Percentiles rank a stretch among this genome's conserved stretches.
Conservation (phyloP, 768 basidiomycete species). For the Suillus placidus region DNA sequence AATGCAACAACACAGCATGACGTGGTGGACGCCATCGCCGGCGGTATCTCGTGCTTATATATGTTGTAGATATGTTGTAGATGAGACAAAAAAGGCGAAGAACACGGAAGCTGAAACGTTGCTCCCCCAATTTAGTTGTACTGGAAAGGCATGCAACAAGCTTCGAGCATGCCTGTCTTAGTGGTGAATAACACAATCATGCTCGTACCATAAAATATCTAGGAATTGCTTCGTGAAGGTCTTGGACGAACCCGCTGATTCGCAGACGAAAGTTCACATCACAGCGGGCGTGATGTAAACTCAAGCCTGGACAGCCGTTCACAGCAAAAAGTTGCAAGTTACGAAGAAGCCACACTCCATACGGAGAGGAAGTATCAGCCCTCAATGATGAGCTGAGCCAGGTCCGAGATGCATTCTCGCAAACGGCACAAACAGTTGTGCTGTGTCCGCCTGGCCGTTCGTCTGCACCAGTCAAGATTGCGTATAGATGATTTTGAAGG, state of each 20-base stretch:
- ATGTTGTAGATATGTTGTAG: background rate
- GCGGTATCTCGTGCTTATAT: no score
- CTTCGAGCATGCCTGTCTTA: background rate
- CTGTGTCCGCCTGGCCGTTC: background rate
- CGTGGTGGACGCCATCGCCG: no score
- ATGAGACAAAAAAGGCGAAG: background rate
- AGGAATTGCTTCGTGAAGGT: conserved; percentile 16
- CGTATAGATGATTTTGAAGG: conserved; percentile 28
- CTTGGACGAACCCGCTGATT: conserved; percentile 4
- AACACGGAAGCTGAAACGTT: background rate
- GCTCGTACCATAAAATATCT: conserved; percentile 21
- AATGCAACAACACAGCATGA: no score
- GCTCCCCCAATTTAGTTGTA: background rate
- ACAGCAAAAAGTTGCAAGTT: conserved; percentile 20
- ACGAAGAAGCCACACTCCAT: conserved; percentile 25
- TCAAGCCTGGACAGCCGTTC: background rate
- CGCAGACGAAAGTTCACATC: background rate
- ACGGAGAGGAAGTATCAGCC: conserved; percentile 15
- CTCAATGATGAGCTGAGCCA: conserved; percentile 16
- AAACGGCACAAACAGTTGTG: conserved; percentile 5
- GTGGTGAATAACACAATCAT: background rate
- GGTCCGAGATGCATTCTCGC: conserved; percentile 10
- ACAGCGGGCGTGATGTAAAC: conserved; percentile 5
- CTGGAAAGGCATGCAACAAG: background rate
- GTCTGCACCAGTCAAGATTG: conserved; percentile 19